phyloP scores from a whole-genome alignment of 1,284 basidiomycete species.

The Boletus mariae region DNA sequence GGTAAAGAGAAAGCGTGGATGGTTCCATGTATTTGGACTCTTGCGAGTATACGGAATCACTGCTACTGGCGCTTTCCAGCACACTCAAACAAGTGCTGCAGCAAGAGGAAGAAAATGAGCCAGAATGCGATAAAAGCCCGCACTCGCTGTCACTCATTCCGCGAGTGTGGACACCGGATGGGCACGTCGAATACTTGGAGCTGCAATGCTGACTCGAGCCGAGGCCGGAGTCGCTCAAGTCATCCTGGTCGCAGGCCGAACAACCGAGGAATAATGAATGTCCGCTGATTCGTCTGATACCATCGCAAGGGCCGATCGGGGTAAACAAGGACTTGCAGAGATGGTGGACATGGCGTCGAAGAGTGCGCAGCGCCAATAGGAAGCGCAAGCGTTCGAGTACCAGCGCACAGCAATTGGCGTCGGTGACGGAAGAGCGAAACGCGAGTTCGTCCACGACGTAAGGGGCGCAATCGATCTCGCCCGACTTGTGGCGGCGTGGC shows the following conservation, averaged over 20 bases:
- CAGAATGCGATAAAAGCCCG: conserved; percentile 4
- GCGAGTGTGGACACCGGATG: conserved; percentile 8
- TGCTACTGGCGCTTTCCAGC: conserved; percentile 4
- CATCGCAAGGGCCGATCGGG: not conserved
- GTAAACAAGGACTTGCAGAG: conserved; percentile 16
- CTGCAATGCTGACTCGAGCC: conserved; percentile 8
- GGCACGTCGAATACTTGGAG: conserved; percentile 29
- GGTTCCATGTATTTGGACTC: conserved; percentile 8
- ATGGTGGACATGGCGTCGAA: conserved; percentile 19
- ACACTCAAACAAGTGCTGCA: conserved; percentile 26
- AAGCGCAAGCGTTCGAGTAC: conserved; percentile 21
- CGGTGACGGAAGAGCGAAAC: conserved; percentile 2
- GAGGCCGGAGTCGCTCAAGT: conserved; percentile 7
- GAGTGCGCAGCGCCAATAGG: conserved; percentile 13
- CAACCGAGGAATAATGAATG: not conserved
- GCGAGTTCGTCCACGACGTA: conserved; percentile 25
- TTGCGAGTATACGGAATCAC: conserved; percentile 7
- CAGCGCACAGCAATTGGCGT: conserved; percentile 10
- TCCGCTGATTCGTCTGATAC: not conserved
- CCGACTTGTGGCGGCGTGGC: conserved; percentile 11
- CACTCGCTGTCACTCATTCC: not conserved
- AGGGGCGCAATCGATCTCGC: conserved; percentile 8
- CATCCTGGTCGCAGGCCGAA: not conserved
- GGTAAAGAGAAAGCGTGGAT: conserved; percentile 4
- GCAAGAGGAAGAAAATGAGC: conserved; percentile 16